These are phyloP conservation scores for Amanita phalloides DNA, from an alignment of 768 basidiomycete genomes.

Conservation along the genomic window DNA sequence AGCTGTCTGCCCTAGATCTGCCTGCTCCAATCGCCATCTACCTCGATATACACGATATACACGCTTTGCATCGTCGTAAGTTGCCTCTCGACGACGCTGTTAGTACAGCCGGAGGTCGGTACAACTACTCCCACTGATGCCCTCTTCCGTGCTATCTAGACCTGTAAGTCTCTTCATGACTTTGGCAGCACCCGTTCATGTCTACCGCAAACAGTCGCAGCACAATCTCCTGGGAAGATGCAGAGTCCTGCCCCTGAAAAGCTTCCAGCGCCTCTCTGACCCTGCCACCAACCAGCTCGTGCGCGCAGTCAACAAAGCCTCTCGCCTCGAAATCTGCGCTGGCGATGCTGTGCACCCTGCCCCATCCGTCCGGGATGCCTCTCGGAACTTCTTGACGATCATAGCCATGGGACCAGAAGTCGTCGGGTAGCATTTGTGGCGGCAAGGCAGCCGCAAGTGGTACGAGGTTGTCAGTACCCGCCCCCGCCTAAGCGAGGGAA, in stretches of 20 bases:
- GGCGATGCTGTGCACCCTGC: slow-evolving; percentile 47
- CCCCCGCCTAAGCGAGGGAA: slow-evolving; percentile 56
- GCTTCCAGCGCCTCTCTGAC: slow-evolving; percentile 59
- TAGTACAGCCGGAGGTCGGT: not conserved
- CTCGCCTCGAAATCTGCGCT: slow-evolving; percentile 49
- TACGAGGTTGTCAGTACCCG: slow-evolving; percentile 60
- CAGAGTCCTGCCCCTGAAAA: slow-evolving; percentile 56
- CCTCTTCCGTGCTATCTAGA: no score
- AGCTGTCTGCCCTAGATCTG: slow-evolving; percentile 59
- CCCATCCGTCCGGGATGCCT: slow-evolving; percentile 23
- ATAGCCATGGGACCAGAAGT: not conserved
- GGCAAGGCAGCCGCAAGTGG: slow-evolving; percentile 28
- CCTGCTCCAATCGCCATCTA: slow-evolving; percentile 55
- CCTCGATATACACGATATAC: slow-evolving; percentile 50
- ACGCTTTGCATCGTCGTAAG: slow-evolving; percentile 53
- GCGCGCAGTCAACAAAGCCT: slow-evolving; percentile 51
- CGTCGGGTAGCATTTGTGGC: not conserved
- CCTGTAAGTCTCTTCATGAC: slow-evolving; percentile 43
- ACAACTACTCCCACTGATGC: slow-evolving; percentile 2
- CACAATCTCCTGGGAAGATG: slow-evolving; percentile 52
- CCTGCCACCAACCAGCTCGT: slow-evolving; percentile 53
- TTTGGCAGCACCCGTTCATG: slow-evolving; percentile 56
- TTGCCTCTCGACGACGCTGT: slow-evolving; percentile 6
- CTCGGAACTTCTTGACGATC: slow-evolving; percentile 11
- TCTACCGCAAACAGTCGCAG: slow-evolving; percentile 59